Evolutionary conservation across 768 basidiomycete genomes (phyloP), one percentile per base, ranked within the genome.

Genomic region (Paxillus ammoniavirescens): DNA sequence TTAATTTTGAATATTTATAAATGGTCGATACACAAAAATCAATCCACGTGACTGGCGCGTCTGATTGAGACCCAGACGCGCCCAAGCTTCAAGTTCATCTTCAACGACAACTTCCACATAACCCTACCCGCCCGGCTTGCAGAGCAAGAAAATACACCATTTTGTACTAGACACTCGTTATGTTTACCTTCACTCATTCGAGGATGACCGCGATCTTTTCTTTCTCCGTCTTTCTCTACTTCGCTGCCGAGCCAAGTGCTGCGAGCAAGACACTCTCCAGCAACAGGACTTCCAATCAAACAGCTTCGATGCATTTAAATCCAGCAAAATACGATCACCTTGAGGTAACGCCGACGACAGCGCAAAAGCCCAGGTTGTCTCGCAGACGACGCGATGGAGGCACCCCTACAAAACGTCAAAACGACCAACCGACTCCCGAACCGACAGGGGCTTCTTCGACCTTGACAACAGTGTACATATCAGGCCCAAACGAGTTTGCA

Each of bases 401-500:
- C 38, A 56, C 62, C 4, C 57, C 60, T 0, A 64, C 62, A 21
- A 53, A 42, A 23, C 62, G 65, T 21, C 67, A 53, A 33, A 54
- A 68, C 33, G 59, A 53, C 6, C 54, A 61, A 17, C 77, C 76
- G 0, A 77, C 76, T 2, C 76, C 76, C 3, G 65, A 68, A 42
- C 75, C 76, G 3, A 77, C 75, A 1, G 75, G 73, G 2, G 51
- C 56, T 0, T 51, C 71, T 2, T 71, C 70, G 0, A 7, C 57
- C 6, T 55, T 61, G 23, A 76, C 72, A 5, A 77, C 74, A 0
- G 70, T 77, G 26, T 72, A 73, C 54, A 69, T 70, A 49, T 55
- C 33, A 5, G 61, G 55, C 33, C 59, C 47, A 15, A 57, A 61
- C 8, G 55, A 65, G 31, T 77, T 77, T 36, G 72, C 72, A 2